These are phyloP conservation scores for Nitzschia sp. DNA, from an alignment of 108 stramenopile species.

Conservation along the genomic window DNA sequence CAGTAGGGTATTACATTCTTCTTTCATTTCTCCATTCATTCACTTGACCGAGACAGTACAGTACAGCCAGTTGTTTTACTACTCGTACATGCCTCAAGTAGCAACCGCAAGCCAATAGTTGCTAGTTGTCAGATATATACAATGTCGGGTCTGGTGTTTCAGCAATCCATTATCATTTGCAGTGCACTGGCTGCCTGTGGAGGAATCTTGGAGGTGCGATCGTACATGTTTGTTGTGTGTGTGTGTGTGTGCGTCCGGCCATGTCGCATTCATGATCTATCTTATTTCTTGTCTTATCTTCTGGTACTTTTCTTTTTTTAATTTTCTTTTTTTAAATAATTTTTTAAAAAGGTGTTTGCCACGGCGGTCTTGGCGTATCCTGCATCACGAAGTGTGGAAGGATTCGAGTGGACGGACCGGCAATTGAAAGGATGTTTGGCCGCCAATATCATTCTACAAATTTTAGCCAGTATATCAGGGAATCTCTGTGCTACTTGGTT, in stretches of 20 bases:
- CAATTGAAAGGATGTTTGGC: slow-evolving; percentile 7
- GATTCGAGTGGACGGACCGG: neutral
- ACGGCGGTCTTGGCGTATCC: slow-evolving; percentile 39
- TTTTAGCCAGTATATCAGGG: slow-evolving; percentile 9
- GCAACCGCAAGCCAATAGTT: too few species aligned
- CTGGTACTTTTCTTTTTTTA: too few species aligned
- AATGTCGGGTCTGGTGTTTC: neutral
- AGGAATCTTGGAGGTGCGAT: slow-evolving; percentile 34
- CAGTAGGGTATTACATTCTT: neutral
- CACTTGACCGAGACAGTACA: neutral
- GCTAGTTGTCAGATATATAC: neutral
- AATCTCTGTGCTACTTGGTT: slow-evolving; percentile 45
- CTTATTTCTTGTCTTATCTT: too few species aligned
- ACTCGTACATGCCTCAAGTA: too few species aligned
- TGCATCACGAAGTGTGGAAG: slow-evolving; percentile 24
- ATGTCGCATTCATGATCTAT: too few species aligned
- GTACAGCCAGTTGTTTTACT: neutral
- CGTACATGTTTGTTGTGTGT: neutral
- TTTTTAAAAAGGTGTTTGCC: slow-evolving; percentile 8
- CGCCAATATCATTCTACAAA: slow-evolving; percentile 32
- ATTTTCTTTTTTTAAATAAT: too few species aligned
- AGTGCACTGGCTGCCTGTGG: slow-evolving; percentile 26
- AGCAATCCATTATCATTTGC: slow-evolving; percentile 36
- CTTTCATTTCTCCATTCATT: neutral
- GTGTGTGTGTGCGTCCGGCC: neutral